A percentile compares a stretch with the other conserved stretches of the same genome.
Evolutionary conservation across 148 eudicot genomes (phyloP).

Genomic region (Fallopia convolvulus): DNA sequence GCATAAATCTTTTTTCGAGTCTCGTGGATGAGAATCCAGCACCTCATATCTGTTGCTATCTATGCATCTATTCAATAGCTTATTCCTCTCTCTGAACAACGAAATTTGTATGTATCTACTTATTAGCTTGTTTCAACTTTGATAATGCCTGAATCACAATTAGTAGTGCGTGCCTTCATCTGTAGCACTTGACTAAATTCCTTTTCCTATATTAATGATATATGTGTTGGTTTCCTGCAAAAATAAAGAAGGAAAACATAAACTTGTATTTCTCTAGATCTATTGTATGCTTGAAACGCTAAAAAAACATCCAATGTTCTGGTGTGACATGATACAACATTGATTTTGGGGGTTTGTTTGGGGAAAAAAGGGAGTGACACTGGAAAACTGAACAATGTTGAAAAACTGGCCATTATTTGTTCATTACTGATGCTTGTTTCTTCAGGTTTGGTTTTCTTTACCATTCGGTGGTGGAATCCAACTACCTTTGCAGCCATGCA

Average conservation of each 20-base stretch:
- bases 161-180: not conserved
- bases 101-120: not conserved
- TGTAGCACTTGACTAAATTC: not conserved
- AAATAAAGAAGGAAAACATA: not conserved
- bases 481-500: conserved; percentile 79
- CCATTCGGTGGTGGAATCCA: conserved; percentile 97
- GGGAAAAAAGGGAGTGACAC: not conserved
- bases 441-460: conserved; percentile 91
- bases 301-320: not conserved
- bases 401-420: not conserved
- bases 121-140: not conserved
- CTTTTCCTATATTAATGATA: not conserved
- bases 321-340: not conserved
- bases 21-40: not conserved
- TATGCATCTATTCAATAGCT: not conserved
- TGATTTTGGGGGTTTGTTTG: not conserved
- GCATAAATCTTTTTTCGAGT: not conserved
- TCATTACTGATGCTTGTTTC: not conserved
- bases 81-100: not conserved
- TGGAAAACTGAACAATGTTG: not conserved
- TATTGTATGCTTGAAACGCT: not conserved
- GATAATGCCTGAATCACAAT: not conserved
- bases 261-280: not conserved
- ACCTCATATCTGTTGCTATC: not conserved
- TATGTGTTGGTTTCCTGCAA: not conserved